Percentiles rank a stretch among this genome's conserved stretches.
Conservation (phyloP, 345 rosid genomes). For the Pelargonium nanum region DNA sequence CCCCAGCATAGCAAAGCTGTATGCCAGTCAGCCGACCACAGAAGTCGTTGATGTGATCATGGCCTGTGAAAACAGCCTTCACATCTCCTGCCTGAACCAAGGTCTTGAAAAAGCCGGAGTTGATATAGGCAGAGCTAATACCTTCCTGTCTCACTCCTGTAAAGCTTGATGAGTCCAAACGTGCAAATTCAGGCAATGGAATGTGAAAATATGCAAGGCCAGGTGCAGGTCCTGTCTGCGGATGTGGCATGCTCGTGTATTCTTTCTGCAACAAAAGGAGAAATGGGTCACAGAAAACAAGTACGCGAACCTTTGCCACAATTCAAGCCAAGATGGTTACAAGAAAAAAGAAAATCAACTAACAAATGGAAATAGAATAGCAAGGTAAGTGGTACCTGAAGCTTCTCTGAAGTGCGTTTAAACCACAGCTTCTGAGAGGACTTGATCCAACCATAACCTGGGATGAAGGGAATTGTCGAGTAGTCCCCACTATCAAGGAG, state of each 20-base stretch:
- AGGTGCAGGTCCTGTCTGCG: slow-evolving; percentile 59
- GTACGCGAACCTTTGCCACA: too few relatives aligned
- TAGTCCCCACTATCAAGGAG: slow-evolving; percentile 81
- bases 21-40: slow-evolving; percentile 56
- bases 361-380: neutral
- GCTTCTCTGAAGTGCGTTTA: slow-evolving; percentile 60
- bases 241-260: slow-evolving; percentile 42
- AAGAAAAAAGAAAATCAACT: neutral
- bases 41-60: slow-evolving; percentile 84
- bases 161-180: slow-evolving; percentile 45
- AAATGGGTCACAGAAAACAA: too few relatives aligned
- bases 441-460: slow-evolving; percentile 83
- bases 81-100: slow-evolving; percentile 72
- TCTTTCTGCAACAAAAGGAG: slow-evolving; percentile 31
- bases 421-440: slow-evolving; percentile 84
- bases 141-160: slow-evolving; percentile 66
- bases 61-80: slow-evolving; percentile 82
- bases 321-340: neutral
- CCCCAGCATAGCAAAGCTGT: slow-evolving; percentile 90
- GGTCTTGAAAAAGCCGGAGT: slow-evolving; percentile 84
- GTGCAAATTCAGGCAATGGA: slow-evolving; percentile 67
- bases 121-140: slow-evolving; percentile 55
- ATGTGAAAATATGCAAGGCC: slow-evolving; percentile 90
- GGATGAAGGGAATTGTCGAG: slow-evolving; percentile 41
- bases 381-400: slow-evolving; percentile 31